Percentiles rank a stretch among this genome's conserved stretches.
phyloP scores from a whole-genome alignment of 116 monocot species.

The Iris pallida region DNA sequence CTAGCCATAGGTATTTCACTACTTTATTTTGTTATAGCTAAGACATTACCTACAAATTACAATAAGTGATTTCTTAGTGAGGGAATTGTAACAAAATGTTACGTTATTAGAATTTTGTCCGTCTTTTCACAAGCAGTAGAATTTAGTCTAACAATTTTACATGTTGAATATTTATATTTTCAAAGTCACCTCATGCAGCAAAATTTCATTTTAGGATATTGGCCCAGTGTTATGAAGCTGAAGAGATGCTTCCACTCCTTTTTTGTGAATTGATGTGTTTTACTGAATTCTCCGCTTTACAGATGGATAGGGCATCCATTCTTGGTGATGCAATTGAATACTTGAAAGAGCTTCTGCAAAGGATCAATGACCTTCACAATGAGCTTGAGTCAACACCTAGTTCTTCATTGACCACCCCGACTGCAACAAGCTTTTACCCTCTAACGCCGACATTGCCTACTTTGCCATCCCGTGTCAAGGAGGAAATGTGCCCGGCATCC shows the following conservation, averaged over 20 bases:
- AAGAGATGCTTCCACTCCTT: background rate
- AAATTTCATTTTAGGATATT: background rate
- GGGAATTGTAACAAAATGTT: too few relatives aligned
- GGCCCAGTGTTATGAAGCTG: background rate
- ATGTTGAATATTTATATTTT: background rate
- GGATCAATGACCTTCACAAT: constrained; percentile 96
- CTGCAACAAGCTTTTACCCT: constrained; percentile 70
- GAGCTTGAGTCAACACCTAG: constrained; percentile 86
- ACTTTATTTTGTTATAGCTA: too few relatives aligned
- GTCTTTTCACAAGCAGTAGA: too few relatives aligned
- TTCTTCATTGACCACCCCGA: constrained; percentile 46
- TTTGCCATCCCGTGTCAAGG: constrained; percentile 84
- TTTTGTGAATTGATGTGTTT: background rate
- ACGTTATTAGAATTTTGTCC: too few relatives aligned
- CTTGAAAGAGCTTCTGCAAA: constrained; percentile 95
- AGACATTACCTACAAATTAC: too few relatives aligned
- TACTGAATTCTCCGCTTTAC: constrained; percentile 3
- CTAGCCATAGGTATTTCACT: too few relatives aligned
- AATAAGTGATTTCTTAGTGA: too few relatives aligned
- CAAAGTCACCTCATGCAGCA: background rate
- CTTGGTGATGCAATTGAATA: constrained; percentile 99
- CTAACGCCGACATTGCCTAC: constrained; percentile 75
- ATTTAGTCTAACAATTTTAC: too few relatives aligned
- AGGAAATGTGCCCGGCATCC: constrained; percentile 75
- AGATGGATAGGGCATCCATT: constrained; percentile 99